phyloP scores from a whole-genome alignment of 108 stramenopile genomes.

The Parietichytrium sp. region DNA sequence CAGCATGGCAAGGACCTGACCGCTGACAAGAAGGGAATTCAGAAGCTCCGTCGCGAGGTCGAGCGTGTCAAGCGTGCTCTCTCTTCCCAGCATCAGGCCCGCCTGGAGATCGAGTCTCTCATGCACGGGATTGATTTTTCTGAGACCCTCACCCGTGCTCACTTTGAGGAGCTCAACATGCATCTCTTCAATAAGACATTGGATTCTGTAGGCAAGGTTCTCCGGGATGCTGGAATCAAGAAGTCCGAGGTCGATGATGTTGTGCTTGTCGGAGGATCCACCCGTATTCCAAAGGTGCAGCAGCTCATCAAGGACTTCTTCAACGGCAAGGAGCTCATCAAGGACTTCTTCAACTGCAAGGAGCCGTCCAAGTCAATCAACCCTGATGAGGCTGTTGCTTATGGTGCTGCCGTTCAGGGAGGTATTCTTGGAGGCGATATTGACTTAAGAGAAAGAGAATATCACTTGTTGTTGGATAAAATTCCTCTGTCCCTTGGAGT shows the following conservation, averaged over 20 bases:
- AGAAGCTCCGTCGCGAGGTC: conserved; percentile 79
- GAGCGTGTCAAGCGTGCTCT: conserved; percentile 86
- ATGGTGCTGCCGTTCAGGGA: conserved; percentile 93
- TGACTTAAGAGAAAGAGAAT: conserved; percentile 71
- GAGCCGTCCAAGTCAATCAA: conserved; percentile 89
- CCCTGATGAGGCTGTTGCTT: conserved; percentile 90
- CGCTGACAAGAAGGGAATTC: conserved; percentile 70
- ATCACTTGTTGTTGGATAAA: conserved; percentile 86
- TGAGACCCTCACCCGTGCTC: conserved; percentile 87
- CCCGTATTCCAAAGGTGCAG: conserved; percentile 93
- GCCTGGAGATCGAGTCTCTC: conserved; percentile 80
- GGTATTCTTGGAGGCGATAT: conserved; percentile 83
- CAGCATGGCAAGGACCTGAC: conserved; percentile 67
- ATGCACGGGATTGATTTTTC: conserved; percentile 76
- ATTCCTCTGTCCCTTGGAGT: conserved; percentile 88
- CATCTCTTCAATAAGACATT: conserved; percentile 95
- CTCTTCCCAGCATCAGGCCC: conserved; percentile 72
- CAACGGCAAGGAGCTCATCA: conserved; percentile 85
- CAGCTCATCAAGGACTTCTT: conserved; percentile 85
- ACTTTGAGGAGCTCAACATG: conserved; percentile 94
- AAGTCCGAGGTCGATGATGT: conserved; percentile 90
- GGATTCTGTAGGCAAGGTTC: conserved; percentile 78
- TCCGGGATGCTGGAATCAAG: conserved; percentile 80
- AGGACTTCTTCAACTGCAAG: conserved; percentile 91
- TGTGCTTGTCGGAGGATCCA: conserved; percentile 95